Evolutionary conservation across 73 alveolate genomes (phyloP), one percentile per base, ranked within the genome.

Genomic region (Paramecium biaurelia): DNA sequence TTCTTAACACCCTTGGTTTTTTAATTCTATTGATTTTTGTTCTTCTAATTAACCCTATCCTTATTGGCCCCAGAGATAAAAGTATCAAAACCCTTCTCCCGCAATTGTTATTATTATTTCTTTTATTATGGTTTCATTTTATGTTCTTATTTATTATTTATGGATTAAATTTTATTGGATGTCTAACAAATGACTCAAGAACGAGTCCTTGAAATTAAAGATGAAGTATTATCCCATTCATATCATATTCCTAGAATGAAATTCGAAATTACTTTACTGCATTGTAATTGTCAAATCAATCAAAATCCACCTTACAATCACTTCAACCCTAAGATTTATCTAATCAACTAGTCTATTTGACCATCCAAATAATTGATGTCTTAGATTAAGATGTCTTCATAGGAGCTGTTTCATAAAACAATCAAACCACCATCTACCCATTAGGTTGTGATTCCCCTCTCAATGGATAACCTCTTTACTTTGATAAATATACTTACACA

Each of bases 1-100:
- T 76, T 86, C 74, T 72, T 89, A 79, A 24, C 88, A 59, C 26
- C 67, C 79, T 23, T 84, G 24, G 24, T 53, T 9, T 57, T 43
- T 32, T 32, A 21, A 43, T 82, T 24, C 35, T 47, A 45, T 87
- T 57, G 14, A n/a, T 86, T 86, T 47, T 92, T 92, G 24, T 41
- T 58, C 92, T 84, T 88, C 45, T 23, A 30, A 45, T 70, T 93
- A 8, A 92, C 96, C 47, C 97, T 89, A 70, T 96, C 96, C 72
- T 93, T 94, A 43, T 96, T 95, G 28, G 97, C 98, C 24, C 97
- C 97, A 49, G 86, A 53, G 47, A 96, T 30, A 63, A 90, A 94
- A 0, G 95, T 85, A 47, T 96, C 95, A 85, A 96, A 96, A 7
- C 97, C 98, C 53, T 94, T 85, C 87, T 96, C 98, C 43, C 95